phyloP scores from a whole-genome alignment of 257 asterid species.

The Cinchona pubescens region DNA sequence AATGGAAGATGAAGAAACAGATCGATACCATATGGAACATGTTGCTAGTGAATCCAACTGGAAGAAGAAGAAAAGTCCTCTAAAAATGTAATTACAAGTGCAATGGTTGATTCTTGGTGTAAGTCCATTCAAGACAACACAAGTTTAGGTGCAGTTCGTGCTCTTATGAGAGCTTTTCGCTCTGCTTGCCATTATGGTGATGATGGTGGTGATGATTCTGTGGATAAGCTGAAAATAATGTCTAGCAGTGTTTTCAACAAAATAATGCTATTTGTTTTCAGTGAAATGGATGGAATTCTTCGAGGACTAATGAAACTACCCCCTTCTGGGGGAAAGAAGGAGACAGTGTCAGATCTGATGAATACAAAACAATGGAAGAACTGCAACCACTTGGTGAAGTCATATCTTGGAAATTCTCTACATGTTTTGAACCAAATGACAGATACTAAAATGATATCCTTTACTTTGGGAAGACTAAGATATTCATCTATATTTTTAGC shows the following conservation, averaged over 20 bases:
- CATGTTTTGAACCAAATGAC: slow-evolving; percentile 94
- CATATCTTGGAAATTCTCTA: slow-evolving; percentile 90
- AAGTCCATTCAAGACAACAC: slow-evolving; percentile 47
- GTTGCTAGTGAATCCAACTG: slow-evolving; percentile 29
- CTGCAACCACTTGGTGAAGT: slow-evolving; percentile 73
- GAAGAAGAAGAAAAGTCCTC: slow-evolving; percentile 43
- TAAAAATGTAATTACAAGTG: slow-evolving; percentile 63
- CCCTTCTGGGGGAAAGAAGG: slow-evolving; percentile 64
- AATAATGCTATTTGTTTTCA: slow-evolving; percentile 78
- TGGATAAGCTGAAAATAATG: slow-evolving; percentile 61
- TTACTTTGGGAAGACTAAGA: slow-evolving; percentile 64
- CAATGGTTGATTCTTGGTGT: slow-evolving; percentile 85
- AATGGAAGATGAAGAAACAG: slow-evolving; percentile 27
- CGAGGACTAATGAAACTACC: slow-evolving; percentile 64
- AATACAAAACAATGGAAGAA: slow-evolving; percentile 72
- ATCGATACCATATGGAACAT: slow-evolving; percentile 26
- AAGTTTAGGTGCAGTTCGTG: slow-evolving; percentile 66
- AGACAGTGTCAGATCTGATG: slow-evolving; percentile 55
- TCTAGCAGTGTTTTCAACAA: slow-evolving; percentile 83
- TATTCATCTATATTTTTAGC: slow-evolving; percentile 69
- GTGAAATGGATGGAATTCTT: slow-evolving; percentile 87
- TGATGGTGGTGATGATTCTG: slow-evolving; percentile 62
- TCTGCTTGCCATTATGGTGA: slow-evolving; percentile 94
- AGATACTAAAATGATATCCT: slow-evolving; percentile 79
- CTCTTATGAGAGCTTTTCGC: slow-evolving; percentile 77